Evolutionary conservation across 352 stramenopile species (phyloP).

Genomic region (Phytophthora tentaculata): DNA sequence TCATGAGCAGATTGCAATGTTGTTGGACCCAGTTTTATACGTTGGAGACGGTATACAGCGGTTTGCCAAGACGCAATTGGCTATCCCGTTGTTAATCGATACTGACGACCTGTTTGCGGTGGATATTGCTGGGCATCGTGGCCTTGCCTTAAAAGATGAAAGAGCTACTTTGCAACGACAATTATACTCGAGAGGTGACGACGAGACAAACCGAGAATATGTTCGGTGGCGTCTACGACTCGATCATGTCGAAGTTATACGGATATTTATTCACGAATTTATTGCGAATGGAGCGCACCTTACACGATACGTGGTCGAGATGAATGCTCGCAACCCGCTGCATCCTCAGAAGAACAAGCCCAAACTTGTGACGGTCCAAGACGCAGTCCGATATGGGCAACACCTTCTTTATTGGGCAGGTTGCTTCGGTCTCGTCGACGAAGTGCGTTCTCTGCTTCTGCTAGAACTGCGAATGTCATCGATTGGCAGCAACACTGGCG

Average conservation of each 20-base stretch:
- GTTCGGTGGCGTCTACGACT: slow-evolving; percentile 63
- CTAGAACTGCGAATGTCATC: slow-evolving; percentile 23
- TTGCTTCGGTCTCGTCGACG: slow-evolving; percentile 67
- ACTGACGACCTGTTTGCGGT: slow-evolving; percentile 64
- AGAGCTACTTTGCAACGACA: slow-evolving; percentile 38
- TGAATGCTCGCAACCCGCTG: slow-evolving; percentile 59
- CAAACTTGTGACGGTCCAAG: slow-evolving; percentile 27
- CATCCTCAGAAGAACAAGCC: slow-evolving; percentile 23
- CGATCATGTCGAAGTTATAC: slow-evolving; percentile 60
- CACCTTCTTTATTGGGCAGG: slow-evolving; percentile 80
- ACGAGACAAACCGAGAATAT: slow-evolving; percentile 36
- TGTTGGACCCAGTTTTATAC: slow-evolving; percentile 49
- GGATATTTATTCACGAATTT: slow-evolving; percentile 63
- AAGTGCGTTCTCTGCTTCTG: slow-evolving; percentile 54
- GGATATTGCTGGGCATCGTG: slow-evolving; percentile 67
- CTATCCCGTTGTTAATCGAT: slow-evolving; percentile 66
- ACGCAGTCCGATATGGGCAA: slow-evolving; percentile 74
- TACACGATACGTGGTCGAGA: slow-evolving; percentile 60
- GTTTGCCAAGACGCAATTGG: slow-evolving; percentile 48
- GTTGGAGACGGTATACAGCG: slow-evolving; percentile 8
- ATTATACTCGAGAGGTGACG: neutral
- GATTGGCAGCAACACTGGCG: slow-evolving; percentile 2
- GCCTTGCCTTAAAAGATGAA: slow-evolving; percentile 53
- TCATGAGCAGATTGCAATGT: slow-evolving; percentile 61
- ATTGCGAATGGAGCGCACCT: slow-evolving; percentile 46